Conservation (phyloP, 208 protist genomes). For the Borovskyia barvae region DNA sequence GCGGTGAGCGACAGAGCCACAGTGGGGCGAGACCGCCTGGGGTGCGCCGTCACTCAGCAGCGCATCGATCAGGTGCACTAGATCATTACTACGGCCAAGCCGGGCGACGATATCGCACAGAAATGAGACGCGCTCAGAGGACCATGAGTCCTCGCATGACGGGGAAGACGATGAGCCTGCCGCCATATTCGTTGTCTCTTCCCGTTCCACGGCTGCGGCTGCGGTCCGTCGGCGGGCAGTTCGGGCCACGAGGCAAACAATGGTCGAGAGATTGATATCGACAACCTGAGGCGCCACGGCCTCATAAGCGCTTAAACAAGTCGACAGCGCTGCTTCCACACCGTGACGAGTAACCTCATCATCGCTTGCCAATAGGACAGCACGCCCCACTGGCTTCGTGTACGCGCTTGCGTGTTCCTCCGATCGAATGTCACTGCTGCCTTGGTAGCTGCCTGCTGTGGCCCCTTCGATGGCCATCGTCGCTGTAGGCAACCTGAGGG, state of each 20-base stretch:
- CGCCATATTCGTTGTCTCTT: neutral
- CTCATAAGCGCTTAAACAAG: slow-evolving; percentile 81
- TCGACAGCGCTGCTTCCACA: slow-evolving; percentile 50
- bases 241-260: slow-evolving; percentile 65
- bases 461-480: neutral
- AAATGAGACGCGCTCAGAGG: slow-evolving; percentile 40
- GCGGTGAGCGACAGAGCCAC: neutral
- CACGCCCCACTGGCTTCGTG: slow-evolving; percentile 18
- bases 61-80: slow-evolving; percentile 67
- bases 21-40: too few relatives aligned
- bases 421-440: slow-evolving; percentile 8
- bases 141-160: neutral
- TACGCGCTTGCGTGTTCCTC: slow-evolving; percentile 17
- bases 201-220: neutral
- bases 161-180: neutral
- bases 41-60: slow-evolving; percentile 21
- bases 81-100: slow-evolving; percentile 56
- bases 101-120: slow-evolving; percentile 50
- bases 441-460: neutral
- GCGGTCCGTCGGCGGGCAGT: slow-evolving; percentile 28
- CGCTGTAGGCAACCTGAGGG: too few relatives aligned
- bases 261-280: slow-evolving; percentile 69
- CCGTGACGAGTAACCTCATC: slow-evolving; percentile 6
- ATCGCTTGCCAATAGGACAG: slow-evolving; percentile 6
- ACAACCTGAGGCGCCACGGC: slow-evolving; percentile 87